These are phyloP conservation scores for Boeremia exigua DNA, from an alignment of 2,329 filamentous ascomycete genomes.

Conservation along the genomic window DNA sequence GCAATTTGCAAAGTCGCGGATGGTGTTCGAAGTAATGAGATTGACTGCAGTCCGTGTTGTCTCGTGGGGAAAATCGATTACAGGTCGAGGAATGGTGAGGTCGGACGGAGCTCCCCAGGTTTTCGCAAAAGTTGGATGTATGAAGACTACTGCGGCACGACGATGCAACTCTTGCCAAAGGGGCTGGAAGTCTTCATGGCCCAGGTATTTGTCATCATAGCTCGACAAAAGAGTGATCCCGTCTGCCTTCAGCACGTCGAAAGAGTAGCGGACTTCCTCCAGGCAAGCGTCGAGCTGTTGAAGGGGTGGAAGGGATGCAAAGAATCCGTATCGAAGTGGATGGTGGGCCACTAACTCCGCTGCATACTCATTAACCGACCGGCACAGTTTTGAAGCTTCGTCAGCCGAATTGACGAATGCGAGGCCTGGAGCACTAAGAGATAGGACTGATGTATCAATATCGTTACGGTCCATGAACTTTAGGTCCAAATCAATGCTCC, in stretches of 20 bases:
- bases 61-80: slow-evolving; percentile 56
- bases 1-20: slow-evolving; percentile 40
- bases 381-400: no score
- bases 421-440: no score
- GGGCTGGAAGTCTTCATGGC: slow-evolving; percentile 48
- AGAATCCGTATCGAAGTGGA: no score
- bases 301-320: slow-evolving; percentile 49
- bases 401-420: no score
- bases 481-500: no score
- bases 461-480: no score
- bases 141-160: slow-evolving; percentile 53
- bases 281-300: slow-evolving; percentile 43
- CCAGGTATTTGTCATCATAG: slow-evolving; percentile 56
- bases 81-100: slow-evolving; percentile 45
- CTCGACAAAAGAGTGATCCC: slow-evolving; percentile 56
- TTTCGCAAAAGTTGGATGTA: slow-evolving; percentile 58
- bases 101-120: slow-evolving; percentile 41
- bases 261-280: slow-evolving; percentile 49
- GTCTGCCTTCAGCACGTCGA: slow-evolving; percentile 54
- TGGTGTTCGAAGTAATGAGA: slow-evolving; percentile 40
- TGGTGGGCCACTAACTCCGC: no score
- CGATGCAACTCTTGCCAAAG: slow-evolving; percentile 55
- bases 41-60: slow-evolving; percentile 54
- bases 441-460: no score
- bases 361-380: no score